A percentile compares a stretch with the other conserved stretches of the same genome.
Conservation (phyloP, 257 asterid genomes). For the Capsicum chinense region DNA sequence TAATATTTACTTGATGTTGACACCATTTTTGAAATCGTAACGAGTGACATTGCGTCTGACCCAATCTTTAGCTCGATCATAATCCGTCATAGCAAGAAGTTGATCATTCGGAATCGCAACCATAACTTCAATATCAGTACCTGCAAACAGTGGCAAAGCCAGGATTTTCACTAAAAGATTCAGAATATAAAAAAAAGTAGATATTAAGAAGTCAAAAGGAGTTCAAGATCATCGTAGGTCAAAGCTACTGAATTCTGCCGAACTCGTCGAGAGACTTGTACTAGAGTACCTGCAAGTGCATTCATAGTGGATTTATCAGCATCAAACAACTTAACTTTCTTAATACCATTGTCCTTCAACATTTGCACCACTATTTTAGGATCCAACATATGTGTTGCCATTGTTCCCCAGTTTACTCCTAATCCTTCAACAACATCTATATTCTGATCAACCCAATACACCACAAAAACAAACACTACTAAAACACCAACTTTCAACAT, state of each 20-base stretch:
- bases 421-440: conserved; percentile 31
- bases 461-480: not conserved
- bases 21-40: conserved; percentile 30
- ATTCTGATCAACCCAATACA: not conserved
- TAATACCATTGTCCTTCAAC: conserved; percentile 28
- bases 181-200: too few relatives aligned
- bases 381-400: conserved; percentile 29
- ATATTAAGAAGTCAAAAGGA: too few relatives aligned
- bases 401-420: conserved; percentile 36
- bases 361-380: conserved; percentile 29
- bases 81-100: conserved; percentile 30
- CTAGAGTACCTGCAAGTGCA: conserved; percentile 21
- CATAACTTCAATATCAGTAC: conserved; percentile 32
- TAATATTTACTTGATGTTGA: conserved; percentile 27
- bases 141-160: not conserved
- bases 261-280: not conserved
- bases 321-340: conserved; percentile 32
- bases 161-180: not conserved
- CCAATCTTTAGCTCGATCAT: conserved; percentile 32
- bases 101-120: conserved; percentile 34
- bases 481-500: conserved; percentile 17
- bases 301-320: conserved; percentile 28
- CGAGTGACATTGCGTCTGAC: conserved; percentile 31
- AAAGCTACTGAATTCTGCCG: not conserved
- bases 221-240: too few relatives aligned